Percentiles rank a stretch among this genome's conserved stretches.
Conservation (phyloP, 1,284 basidiomycete genomes). For the Rugosomyces carneus region DNA sequence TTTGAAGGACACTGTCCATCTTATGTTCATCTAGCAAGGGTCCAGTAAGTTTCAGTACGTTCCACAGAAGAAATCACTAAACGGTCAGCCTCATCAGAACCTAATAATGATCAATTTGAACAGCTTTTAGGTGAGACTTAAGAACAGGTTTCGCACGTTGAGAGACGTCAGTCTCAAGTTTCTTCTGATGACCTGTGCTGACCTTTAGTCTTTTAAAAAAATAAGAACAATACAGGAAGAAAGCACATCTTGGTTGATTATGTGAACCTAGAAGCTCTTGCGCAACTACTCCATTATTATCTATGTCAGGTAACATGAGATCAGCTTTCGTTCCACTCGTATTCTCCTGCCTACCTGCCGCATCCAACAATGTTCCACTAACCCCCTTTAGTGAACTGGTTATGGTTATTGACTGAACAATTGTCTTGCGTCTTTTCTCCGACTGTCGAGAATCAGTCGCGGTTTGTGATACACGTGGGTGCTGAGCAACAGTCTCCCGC, state of each 20-base stretch:
- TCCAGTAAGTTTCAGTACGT: no score
- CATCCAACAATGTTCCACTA: background rate
- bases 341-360: slow-evolving; percentile 5
- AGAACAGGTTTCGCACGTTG: background rate
- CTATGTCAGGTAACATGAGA: background rate
- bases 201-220: background rate
- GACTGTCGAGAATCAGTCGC: slow-evolving; percentile 1
- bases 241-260: slow-evolving; percentile 4
- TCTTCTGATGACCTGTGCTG: slow-evolving; percentile 8
- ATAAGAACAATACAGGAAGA: background rate
- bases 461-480: background rate
- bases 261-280: background rate
- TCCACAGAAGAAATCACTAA: no score
- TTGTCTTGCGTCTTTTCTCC: background rate
- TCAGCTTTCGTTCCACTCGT: background rate
- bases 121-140: background rate
- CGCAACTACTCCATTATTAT: background rate
- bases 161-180: slow-evolving; percentile 2
- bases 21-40: slow-evolving; percentile 11
- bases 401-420: background rate
- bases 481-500: background rate
- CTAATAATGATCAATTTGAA: slow-evolving; percentile 4
- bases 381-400: slow-evolving; percentile 2
- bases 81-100: no score
- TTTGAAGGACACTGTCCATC: slow-evolving; percentile 11